Base-by-base conservation (phyloP, 352 stramenopile genomes). In the Pythium folliculosum region DNA sequence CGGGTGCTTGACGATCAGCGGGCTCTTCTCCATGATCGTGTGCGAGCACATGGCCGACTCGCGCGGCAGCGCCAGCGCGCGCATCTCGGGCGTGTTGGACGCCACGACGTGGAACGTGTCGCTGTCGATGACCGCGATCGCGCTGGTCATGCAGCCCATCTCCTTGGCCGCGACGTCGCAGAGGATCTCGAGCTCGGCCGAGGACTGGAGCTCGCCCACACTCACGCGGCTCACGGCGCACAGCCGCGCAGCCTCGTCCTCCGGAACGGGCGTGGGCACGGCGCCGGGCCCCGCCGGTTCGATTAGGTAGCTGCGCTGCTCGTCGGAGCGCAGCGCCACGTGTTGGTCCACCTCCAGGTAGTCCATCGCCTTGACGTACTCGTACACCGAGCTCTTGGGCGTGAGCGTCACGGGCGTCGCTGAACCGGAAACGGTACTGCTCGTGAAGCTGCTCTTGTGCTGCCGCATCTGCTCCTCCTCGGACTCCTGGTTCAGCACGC, bases 101-200 rank as follows among this genome's bases (percentile, higher is more conserved):
- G 81, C 77, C 53, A 88, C 58, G 23, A 88, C 77, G 61, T 81
- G 63, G 57, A 78, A 55, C 25, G 74, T 60, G 21, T 82, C 64
- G 7, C 67, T 60, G 22, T 82, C 72, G 40, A 92, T 75, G 51
- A 92, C 63, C 49, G 79, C 86, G 68, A 92, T 76, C 51, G 80
- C 73, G 53, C 75, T 87, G 19, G 76, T 70, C 8, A 66, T 70
- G 56, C 81, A 90, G 35, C 66, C 71, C 19, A 92, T 78, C 55
- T 90, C 80, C 45, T 79, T 78, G 9, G 67, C 67, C 22, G 77
- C 78, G 44, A 91, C 54, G 13, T 70, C 75, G 60, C 81, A 90
- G 40, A 89, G 80, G 59, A 88, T 87, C 19, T 82, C 74, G 12
- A 90, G 73, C 60, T 90, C 81, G 14, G 77, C 71, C 16, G 77